Evolutionary conservation across 2,329 filamentous ascomycete genomes (phyloP).

Genomic region (Pseudocercospora fijiensis): DNA sequence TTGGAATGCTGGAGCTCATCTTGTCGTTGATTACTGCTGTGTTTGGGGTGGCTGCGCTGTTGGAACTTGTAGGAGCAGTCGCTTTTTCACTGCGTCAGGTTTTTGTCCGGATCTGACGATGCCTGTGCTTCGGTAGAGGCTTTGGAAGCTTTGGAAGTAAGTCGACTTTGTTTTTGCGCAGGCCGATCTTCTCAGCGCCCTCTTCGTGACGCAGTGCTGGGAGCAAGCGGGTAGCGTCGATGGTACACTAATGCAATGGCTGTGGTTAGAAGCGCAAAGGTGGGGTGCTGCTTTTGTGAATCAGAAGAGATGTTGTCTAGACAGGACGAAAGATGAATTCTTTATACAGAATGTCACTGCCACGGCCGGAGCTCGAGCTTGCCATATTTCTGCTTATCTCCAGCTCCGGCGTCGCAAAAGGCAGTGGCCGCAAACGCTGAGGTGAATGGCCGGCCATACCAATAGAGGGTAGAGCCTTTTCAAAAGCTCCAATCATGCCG

Average conservation of each 20-base stretch:
- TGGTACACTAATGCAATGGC: constrained; percentile 5
- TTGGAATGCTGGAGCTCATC: constrained; percentile 46
- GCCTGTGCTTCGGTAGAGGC: not conserved
- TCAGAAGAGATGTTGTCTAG: not conserved
- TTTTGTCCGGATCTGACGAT: not conserved
- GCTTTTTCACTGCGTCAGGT: too few species aligned
- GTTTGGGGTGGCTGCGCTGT: not conserved
- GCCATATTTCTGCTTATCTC: not conserved
- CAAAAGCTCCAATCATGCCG: not conserved
- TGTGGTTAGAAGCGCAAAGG: not conserved
- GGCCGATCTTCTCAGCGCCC: constrained; percentile 3
- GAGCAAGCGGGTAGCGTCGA: not conserved
- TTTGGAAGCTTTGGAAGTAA: not conserved
- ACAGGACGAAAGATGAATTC: not conserved
- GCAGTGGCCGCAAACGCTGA: not conserved
- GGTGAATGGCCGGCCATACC: not conserved
- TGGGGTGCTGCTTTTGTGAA: not conserved
- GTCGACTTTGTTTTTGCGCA: constrained; percentile 7
- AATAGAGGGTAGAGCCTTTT: not conserved
- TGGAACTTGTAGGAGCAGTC: not conserved
- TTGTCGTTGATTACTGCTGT: not conserved
- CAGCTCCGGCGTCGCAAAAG: not conserved
- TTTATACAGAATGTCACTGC: not conserved
- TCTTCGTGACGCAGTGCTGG: constrained; percentile 6
- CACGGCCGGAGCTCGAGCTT: not conserved